Evolutionary conservation across 495 filamentous ascomycete genomes (phyloP), one percentile per base, ranked within the genome.

Genomic region (Aspergillus bertholletiae): DNA sequence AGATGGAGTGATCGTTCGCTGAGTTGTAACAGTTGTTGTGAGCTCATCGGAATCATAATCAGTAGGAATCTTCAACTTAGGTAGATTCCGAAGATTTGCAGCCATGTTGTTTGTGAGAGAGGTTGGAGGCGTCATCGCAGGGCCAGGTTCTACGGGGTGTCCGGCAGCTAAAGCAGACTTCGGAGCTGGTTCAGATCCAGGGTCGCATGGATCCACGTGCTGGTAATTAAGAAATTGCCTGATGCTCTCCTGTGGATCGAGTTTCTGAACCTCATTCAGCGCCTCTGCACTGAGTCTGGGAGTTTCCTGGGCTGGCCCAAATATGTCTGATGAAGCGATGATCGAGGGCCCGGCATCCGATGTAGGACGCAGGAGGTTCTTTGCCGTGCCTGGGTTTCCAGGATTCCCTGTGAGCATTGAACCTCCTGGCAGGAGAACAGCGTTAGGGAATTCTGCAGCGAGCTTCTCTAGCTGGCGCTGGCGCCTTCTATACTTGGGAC

Each of bases 231-330:
- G 74, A 75, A 95, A 97, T 44, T 96, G 85, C 44, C 88, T 83
- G 20, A 97, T 88, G 58, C 89, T 95, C 67, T 97, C 93, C 61
- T 92, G 90, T 7, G 93, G 90, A 67, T 97, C 93, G 28, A 85
- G 80, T 1, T 70, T 69, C 48, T 84, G 71, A 11, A 97, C 69
- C 46, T 78, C 82, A 32, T 82, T 79, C 9, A 97, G 84, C 9
- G 73, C 76, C 49, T 86, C 83, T 65, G 88, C 81, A 49, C 91
- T 85, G 27, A 97, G 78, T 21, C 81, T 81, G 56, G 30, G 85
- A 75, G 78, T 64, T 46, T 75, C 11, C 17, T 76, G 45, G 73
- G 26, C 23, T 1, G 59, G 84, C 7, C 91, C 92, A 50, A 96
- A 79, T 2, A 90, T 77, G 71, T 96, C 93, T 6, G 92, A 96